Evolutionary conservation across 2,329 filamentous ascomycete species (phyloP).

Genomic region (Fusarium beomiforme): DNA sequence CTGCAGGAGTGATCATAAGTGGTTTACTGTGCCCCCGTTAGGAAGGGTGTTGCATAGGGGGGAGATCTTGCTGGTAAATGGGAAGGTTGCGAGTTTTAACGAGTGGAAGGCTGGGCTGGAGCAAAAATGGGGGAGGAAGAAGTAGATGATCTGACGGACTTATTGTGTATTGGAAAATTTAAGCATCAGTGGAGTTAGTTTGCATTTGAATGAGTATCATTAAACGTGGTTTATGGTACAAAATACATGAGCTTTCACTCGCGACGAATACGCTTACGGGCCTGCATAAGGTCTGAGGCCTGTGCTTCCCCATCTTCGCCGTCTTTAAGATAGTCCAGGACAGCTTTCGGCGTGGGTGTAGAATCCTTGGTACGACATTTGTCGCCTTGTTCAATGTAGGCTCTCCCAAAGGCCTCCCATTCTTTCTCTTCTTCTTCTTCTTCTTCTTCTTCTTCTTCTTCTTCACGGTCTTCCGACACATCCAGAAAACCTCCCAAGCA

Average conservation of each 20-base stretch:
- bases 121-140: constrained; percentile 42
- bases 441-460: background rate
- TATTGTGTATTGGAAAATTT: constrained; percentile 3
- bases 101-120: constrained; percentile 51
- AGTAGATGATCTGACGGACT: background rate
- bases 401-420: background rate
- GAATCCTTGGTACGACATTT: background rate
- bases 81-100: constrained; percentile 45
- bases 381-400: background rate
- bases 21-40: constrained; percentile 52
- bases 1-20: constrained; percentile 51
- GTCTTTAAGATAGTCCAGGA: background rate
- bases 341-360: background rate
- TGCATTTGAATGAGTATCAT: background rate
- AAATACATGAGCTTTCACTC: background rate
- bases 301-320: background rate
- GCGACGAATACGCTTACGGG: background rate
- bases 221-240: background rate
- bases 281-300: background rate
- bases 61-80: constrained; percentile 50
- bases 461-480: too few relatives aligned
- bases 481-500: background rate
- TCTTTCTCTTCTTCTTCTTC: background rate
- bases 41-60: constrained; percentile 49
- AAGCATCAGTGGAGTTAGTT: constrained; percentile 17